A percentile compares a stretch with the other conserved stretches of the same genome.
Evolutionary conservation across 148 eudicot genomes (phyloP).

Genomic region (Heliosperma pusillum): DNA sequence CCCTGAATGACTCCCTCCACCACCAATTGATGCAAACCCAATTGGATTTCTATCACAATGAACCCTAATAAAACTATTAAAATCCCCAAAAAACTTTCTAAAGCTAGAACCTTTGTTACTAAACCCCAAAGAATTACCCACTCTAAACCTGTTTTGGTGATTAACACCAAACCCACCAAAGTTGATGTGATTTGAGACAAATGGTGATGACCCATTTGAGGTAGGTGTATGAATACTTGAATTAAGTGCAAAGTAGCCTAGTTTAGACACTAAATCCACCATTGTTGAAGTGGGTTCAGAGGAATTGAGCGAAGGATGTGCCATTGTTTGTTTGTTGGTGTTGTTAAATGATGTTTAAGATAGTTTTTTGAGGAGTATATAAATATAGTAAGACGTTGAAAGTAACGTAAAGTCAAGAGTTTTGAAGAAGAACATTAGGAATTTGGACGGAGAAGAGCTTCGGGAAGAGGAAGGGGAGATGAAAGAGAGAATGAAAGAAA

Average conservation of each 20-base stretch:
- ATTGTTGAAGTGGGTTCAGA: slow-evolving; percentile 46
- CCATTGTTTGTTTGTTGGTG: slow-evolving; percentile 32
- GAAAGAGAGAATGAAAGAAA: too few species aligned
- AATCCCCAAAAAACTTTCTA: slow-evolving; percentile 46
- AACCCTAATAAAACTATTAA: slow-evolving; percentile 61
- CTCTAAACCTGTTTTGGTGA: too few species aligned
- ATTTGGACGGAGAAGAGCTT: slow-evolving; percentile 5
- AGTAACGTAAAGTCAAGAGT: background rate
- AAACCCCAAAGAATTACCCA: slow-evolving; percentile 50
- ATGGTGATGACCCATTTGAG: slow-evolving; percentile 41
- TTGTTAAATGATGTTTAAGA: background rate
- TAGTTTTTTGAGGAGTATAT: background rate
- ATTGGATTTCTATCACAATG: slow-evolving; percentile 77
- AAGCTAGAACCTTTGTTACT: slow-evolving; percentile 41
- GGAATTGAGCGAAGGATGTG: slow-evolving; percentile 43
- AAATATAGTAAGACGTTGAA: slow-evolving; percentile 1
- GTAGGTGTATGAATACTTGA: slow-evolving; percentile 24
- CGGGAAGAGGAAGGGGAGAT: background rate
- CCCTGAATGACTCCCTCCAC: slow-evolving; percentile 22
- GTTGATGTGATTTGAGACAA: slow-evolving; percentile 34
- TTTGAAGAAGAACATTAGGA: background rate
- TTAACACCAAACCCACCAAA: slow-evolving; percentile 46
- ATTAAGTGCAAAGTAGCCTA: slow-evolving; percentile 43
- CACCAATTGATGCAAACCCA: slow-evolving; percentile 64
- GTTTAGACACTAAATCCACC: slow-evolving; percentile 36